Evolutionary conservation across 768 basidiomycete species (phyloP), one percentile per base, ranked within the genome.

Genomic region (Suillus ampliporus): DNA sequence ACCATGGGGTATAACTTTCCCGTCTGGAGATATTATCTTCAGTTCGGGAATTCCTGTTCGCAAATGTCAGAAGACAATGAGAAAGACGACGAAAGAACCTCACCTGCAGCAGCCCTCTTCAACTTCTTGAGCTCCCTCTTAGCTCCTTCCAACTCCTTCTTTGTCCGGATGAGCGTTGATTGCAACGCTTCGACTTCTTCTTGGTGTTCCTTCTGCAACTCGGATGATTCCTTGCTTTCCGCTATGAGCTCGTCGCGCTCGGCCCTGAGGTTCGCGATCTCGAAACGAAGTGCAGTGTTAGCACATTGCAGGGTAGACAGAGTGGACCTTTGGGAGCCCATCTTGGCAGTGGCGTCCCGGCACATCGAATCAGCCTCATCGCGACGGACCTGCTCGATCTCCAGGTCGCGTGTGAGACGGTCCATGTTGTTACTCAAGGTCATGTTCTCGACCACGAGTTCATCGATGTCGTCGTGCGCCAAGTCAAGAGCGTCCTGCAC

Each of bases 51-150:
- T 31, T 31, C 50, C 50, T 51, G 50, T n/a, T 51, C 11, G 50
- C 5, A 5, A 28, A 15, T 11, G 19, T 51, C 19, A 51, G 28
- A 13, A n/a, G 31, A 34, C 19, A n/a, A 19, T 19, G 50, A 51
- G 26, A 11, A 51, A n/a, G 5, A 31, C 13, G 17, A 9, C 19
- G 50, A 51, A n/a, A 11, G 31, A 17, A 11, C n/a, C 19, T 34
- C 19, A 31, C 50, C 50, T 34, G 50, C 50, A 51, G 50, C 50
- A 5, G 50, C 50, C 31, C 31, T 51, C 50, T 51, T 51, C 19
- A n/a, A 51, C 50, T 51, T 51, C 50, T 10, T 31, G 10, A 51
- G 31, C 19, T 51, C 50, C 1, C 11, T 51, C 50, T 51, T 51
- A 17, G 31, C 31, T 34, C 28, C 31, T 34, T 51, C 50, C 10